Evolutionary conservation across 345 rosid genomes (phyloP).

Genomic region (Eucalyptus curtisii): DNA sequence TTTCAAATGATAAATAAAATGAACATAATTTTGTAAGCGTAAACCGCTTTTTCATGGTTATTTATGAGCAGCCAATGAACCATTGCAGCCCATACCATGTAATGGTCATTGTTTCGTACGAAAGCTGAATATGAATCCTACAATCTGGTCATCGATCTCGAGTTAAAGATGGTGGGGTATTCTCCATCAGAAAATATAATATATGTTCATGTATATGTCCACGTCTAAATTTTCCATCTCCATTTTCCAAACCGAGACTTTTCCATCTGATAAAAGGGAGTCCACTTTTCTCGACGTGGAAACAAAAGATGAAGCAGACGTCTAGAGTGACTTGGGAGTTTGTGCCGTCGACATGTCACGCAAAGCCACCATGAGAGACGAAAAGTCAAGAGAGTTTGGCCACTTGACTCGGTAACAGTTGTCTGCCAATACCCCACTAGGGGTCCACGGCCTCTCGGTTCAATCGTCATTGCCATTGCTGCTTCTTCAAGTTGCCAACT

Average conservation of each 20-base stretch:
- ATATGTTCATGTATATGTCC: background rate
- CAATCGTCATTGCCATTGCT: background rate
- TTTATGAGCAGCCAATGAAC: background rate
- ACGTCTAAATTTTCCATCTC: background rate
- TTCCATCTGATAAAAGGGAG: background rate
- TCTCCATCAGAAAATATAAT: background rate
- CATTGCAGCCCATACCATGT: background rate
- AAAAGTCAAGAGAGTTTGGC: background rate
- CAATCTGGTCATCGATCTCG: background rate
- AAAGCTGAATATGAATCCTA: background rate
- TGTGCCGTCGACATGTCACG: background rate
- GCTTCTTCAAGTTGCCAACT: background rate
- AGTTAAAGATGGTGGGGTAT: background rate
- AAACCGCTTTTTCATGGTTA: background rate
- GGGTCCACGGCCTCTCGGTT: background rate
- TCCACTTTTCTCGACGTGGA: background rate
- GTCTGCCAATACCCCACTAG: background rate
- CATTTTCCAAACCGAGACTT: background rate
- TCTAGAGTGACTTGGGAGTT: background rate
- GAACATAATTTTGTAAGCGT: background rate
- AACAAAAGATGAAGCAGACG: background rate
- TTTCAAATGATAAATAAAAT: background rate
- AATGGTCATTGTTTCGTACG: background rate
- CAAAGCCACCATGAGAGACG: background rate
- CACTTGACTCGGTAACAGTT: background rate